Evolutionary conservation across 768 basidiomycete species (phyloP), one percentile per base, ranked within the genome.

Genomic region (Dioszegia aurantiaca): DNA sequence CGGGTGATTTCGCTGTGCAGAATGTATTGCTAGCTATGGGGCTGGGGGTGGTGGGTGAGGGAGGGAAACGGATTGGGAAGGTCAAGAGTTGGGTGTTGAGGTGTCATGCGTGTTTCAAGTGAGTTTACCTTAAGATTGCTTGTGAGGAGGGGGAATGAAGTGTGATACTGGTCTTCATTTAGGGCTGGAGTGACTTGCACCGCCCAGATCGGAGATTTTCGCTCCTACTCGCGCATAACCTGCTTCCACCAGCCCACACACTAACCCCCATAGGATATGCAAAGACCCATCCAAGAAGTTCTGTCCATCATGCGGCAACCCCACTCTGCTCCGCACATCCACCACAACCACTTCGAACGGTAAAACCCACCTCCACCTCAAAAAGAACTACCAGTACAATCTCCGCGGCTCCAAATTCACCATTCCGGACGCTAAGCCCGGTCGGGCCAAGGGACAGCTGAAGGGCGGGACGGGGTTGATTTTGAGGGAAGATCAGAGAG

Each of bases 31-130:
- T 99, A 49, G 93, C 95, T 76, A 92, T 98, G 88, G 88, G 88
- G 0, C 78, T 99, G 62, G 88, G 86, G 60, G 81, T 98, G 27
- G 86, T 99, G 11, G 86, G 91, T 9, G 83, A 88, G 6, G 90
- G 92, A 62, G 95, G 95, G 4, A 93, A 87, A 79, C 82, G 84
- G 65, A 94, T 99, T 58, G 83, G 87, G 62, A 88, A 84, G 68
- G 86, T 98, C 26, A 91, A 93, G 77, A 98, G 85, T 59, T 98
- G 91, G 90, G 90, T 98, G 1, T 78, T 98, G 70, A 79, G 95
- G 56, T 99, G 95, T 75, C 95, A 99, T 78, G 95, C 92, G 14
- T 99, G 95, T 78, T 99, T 93, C 83, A 97, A 97, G 95, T 98
- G 70, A 78, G 91, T 81, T 27, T 8, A 8, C 8, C 17, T 42